These are phyloP conservation scores for Phytopythium mirpurense DNA, from an alignment of 352 stramenopile genomes.

Conservation along the genomic window DNA sequence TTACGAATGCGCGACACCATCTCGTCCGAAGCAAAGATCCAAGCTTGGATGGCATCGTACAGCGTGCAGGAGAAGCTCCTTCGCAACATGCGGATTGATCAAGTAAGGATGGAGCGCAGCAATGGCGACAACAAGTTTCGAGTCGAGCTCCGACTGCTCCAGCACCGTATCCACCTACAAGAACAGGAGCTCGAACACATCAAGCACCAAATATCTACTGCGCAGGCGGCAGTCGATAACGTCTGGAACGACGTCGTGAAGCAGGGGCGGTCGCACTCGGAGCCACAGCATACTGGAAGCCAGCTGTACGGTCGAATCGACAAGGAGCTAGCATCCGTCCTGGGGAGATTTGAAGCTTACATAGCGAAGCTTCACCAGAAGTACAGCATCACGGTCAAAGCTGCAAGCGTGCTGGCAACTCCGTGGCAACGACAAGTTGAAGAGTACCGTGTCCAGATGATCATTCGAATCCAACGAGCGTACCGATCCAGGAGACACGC, in stretches of 20 bases:
- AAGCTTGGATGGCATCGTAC: conserved; percentile 27
- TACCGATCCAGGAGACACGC: conserved; percentile 44
- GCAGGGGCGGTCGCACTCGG: background rate
- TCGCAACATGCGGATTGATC: conserved; percentile 56
- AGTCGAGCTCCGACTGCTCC: conserved; percentile 45
- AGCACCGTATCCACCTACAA: conserved; percentile 52
- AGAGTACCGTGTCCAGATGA: conserved; percentile 56
- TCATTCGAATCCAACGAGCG: conserved; percentile 64
- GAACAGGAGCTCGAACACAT: conserved; percentile 62
- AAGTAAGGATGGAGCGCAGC: conserved; percentile 49
- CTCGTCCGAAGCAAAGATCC: conserved; percentile 48
- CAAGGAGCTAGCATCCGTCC: conserved; percentile 45
- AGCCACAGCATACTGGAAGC: background rate
- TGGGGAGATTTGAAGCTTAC: conserved; percentile 53
- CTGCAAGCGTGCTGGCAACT: conserved; percentile 38
- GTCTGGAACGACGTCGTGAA: conserved; percentile 55
- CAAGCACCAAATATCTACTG: conserved; percentile 39
- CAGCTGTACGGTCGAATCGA: conserved; percentile 2
- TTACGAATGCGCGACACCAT: conserved; percentile 72
- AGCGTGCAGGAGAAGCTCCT: conserved; percentile 45
- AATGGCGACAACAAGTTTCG: conserved; percentile 46
- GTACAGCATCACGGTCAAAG: conserved; percentile 53
- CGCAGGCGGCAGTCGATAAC: conserved; percentile 44
- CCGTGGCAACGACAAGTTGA: conserved; percentile 75
- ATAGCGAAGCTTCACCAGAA: conserved; percentile 48